These are phyloP conservation scores for sunflower (Helianthus annuus) DNA, from an alignment of 129 eudicot species.

Conservation along the genomic window HanXRQr2.0-SUNRISE NC_035438.2:91670245-91670744, in stretches of 20 bases:
- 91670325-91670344: conserved; percentile 12
- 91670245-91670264: conserved; percentile 2
- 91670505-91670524: conserved; percentile 81
- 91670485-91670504: conserved; percentile 56
- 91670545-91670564: conserved; percentile 77
- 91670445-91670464: conserved; percentile 2
- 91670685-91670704: not conserved
- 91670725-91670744: not conserved
- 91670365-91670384: not conserved
- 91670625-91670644: conserved; percentile 19
- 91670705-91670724: not conserved
- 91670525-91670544: conserved; percentile 90
- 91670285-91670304: not conserved
- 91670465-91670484: conserved; percentile 22
- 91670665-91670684: not conserved
- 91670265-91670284: not conserved
- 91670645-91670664: conserved; percentile 7
- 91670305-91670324: not conserved
- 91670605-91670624: conserved; percentile 11
- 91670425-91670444: not conserved
- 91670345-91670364: conserved; percentile 6
- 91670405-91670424: not conserved
- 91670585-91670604: conserved; percentile 6
- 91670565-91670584: conserved; percentile 25
- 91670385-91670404: not conserved